Base-by-base conservation (phyloP, 805 yeast genomes). In the Millerozyma miso region DNA sequence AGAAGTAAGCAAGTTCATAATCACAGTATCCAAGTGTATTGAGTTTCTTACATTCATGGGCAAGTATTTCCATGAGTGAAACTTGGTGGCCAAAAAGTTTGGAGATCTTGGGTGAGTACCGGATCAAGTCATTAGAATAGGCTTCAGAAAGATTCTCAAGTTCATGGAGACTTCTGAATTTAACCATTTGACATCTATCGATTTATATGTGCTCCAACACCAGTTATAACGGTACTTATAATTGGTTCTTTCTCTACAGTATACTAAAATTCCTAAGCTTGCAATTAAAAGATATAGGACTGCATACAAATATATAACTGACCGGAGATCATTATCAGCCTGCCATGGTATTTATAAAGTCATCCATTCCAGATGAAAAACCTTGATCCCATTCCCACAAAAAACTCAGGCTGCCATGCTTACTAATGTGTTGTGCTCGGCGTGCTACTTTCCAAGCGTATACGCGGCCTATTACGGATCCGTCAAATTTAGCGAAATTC, bases 321-420 rank as follows among this genome's bases (percentile, higher is more conserved):
- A n/a, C n/a, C n/a, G n/a, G n/a, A n/a, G n/a, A n/a, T n/a, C n/a
- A n/a, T n/a, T n/a, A 23, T 23, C 29, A 23, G 29, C 10, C 10
- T 23, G 6, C 29, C 29, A 23, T 23, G 10, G 29, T 23, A 23
- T 49, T 49, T 33, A 40, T 46, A 41, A 73, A 81, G 39, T 70
- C 71, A 31, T 62, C 60, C 29, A 78, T 51, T 0, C 88, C 97
- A 37, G 76, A 74, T 39, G 77, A 78, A 55, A 79, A 89, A 0
- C 96, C 97, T 52, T 85, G 95, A 19, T 84, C 88, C 85, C 88
- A 91, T 62, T 86, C 96, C 96, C 97, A 91, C 41, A 80, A 42
- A 55, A 71, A 76, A 12, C 68, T 68, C 52, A 83, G 74, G 4
- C 65, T 53, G 4, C 93, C 93, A 48, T 77, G 74, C 5, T 62